A percentile compares a stretch with the other conserved stretches of the same genome.
These are phyloP conservation scores for Panicum miliaceum DNA, from an alignment of 176 grass and related monocot genomes.

Conservation along the genomic window DNA sequence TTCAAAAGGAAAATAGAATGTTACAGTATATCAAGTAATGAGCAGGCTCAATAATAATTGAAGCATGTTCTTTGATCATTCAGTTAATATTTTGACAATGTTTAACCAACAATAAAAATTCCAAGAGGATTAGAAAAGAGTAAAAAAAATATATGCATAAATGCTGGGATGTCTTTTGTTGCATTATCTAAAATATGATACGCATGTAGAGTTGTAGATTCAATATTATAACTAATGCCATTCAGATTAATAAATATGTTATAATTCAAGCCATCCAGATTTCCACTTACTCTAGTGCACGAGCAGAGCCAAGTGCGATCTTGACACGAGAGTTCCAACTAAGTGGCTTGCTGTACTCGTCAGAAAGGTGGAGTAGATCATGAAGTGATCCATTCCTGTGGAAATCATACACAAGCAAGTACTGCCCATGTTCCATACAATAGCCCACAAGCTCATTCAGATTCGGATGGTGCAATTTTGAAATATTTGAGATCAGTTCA, in stretches of 20 bases:
- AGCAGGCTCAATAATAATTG: conserved; percentile 4
- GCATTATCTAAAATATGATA: neutral
- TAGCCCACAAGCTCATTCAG: conserved; percentile 87
- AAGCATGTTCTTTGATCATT: conserved; percentile 9
- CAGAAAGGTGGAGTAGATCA: conserved; percentile 86
- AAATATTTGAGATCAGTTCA: conserved; percentile 73
- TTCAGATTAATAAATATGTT: conserved; percentile 1
- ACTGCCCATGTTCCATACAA: conserved; percentile 90
- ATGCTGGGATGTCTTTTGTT: neutral
- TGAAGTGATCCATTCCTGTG: conserved; percentile 87
- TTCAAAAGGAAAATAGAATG: conserved; percentile 16
- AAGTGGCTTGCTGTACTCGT: conserved; percentile 86
- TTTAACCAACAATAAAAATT: neutral
- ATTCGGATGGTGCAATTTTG: conserved; percentile 79
- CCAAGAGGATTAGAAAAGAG: neutral
- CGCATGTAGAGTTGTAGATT: conserved; percentile 17
- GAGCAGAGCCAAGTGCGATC: conserved; percentile 93
- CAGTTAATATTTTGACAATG: neutral
- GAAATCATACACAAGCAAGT: conserved; percentile 91
- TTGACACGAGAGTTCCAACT: conserved; percentile 86
- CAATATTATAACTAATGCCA: neutral
- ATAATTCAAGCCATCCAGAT: conserved; percentile 7
- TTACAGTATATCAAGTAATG: neutral
- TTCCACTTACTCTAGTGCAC: conserved; percentile 88
- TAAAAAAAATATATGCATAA: neutral